A percentile compares a stretch with the other conserved stretches of the same genome.
Evolutionary conservation across 2,329 filamentous ascomycete genomes (phyloP).

Genomic region (Xylariales sp.): DNA sequence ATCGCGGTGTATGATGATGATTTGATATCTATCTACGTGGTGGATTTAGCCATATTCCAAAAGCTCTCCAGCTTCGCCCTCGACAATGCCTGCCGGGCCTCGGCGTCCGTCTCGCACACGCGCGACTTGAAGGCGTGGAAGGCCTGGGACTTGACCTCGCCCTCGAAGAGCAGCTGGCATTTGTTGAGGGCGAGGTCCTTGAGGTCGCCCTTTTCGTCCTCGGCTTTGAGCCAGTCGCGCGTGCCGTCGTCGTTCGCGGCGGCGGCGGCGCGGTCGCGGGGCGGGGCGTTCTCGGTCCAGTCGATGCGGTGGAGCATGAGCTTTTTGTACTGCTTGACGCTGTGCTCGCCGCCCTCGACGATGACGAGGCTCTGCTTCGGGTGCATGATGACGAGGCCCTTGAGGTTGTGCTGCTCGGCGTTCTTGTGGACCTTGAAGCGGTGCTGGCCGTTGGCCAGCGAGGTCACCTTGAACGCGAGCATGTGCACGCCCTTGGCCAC

Average conservation of each 20-base stretch:
- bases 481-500: constrained; percentile 86
- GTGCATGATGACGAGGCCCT: constrained; percentile 91
- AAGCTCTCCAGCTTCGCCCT: constrained; percentile 94
- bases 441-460: constrained; percentile 90
- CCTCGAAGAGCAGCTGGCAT: constrained; percentile 89
- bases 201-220: constrained; percentile 80
- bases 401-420: constrained; percentile 87
- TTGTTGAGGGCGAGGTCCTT: constrained; percentile 86
- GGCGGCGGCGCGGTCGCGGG: constrained; percentile 66
- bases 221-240: constrained; percentile 80
- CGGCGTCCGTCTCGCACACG: constrained; percentile 91
- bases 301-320: constrained; percentile 93
- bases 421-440: constrained; percentile 94
- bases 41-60: constrained; percentile 86
- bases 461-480: constrained; percentile 89
- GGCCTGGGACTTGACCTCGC: constrained; percentile 80
- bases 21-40: constrained; percentile 37
- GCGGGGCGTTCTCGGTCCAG: constrained; percentile 89
- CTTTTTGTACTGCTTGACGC: constrained; percentile 87
- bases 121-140: constrained; percentile 92
- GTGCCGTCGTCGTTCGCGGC: constrained; percentile 63
- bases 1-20: constrained; percentile 25
- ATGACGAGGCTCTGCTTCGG: constrained; percentile 90
- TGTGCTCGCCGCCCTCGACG: constrained; percentile 89
- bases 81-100: constrained; percentile 82